Base-by-base conservation (phyloP, 768 basidiomycete species). In the Termitomyces sp. region DNA sequence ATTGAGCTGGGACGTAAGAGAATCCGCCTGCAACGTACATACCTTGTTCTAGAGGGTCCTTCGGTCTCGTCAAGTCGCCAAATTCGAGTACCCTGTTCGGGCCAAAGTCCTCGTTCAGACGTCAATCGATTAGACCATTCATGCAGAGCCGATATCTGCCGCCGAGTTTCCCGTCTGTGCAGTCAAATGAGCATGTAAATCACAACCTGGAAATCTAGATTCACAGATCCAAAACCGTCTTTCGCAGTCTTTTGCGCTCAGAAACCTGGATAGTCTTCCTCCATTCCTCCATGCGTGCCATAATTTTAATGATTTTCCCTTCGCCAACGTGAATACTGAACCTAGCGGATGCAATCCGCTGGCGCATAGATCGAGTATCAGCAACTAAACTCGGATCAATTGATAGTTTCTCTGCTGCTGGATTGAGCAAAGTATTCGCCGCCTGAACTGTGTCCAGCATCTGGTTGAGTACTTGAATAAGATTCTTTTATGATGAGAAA, bases 31-130 rank as follows among this genome's bases (percentile, higher is more conserved):
- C 23, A n/a, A 16, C 2, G 16, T 65, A 92, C 93, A 18, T 65
- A 93, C 93, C 94, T 78, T 55, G 91, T 89, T 50, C 94, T 83
- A 65, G 91, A 82, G 1, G 93, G 94, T 1, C 94, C 95, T 67
- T 97, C 95, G 2, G 93, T 95, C 66, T 95, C 94, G 62, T 96
- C 95, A 48, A 96, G 72, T 35, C 87, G 76, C 95, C 95, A 96
- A 12, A 80, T 64, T 26, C 75, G 73, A 2, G 67, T 73, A 43
- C 76, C 76, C 16, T 78, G 70, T 47, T 82, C 79, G 2, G 87
- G 84, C 94, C 95, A 96, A 13, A 96, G 68, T 0, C 93, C 93
- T 23, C 91, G 81, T 68, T 96, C 95, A 0, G 85, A 85, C 2
- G 83, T 83, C 26, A 90, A 72, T 9, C 84, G 66, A 43, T 82